These are phyloP conservation scores for Lentinula aciculospora DNA, from an alignment of 768 basidiomycete species.

Conservation along the genomic window DNA sequence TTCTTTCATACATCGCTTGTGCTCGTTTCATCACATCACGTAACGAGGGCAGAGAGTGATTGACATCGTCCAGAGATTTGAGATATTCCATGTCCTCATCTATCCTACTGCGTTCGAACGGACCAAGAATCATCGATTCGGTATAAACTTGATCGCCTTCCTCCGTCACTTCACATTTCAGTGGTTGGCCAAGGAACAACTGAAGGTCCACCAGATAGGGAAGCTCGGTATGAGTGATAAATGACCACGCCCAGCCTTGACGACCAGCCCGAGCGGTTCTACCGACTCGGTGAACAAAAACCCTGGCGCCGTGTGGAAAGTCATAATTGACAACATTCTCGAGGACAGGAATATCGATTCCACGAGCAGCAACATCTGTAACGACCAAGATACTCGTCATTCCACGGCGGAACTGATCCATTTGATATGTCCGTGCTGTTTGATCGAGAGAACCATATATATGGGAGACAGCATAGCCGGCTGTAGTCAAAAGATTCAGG, in stretches of 20 bases:
- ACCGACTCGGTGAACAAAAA: constrained; percentile 96
- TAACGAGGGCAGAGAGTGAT: constrained; percentile 59
- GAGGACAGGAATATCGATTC: constrained; percentile 94
- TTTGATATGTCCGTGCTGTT: constrained; percentile 79
- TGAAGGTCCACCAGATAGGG: constrained; percentile 92
- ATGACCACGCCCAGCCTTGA: constrained; percentile 95
- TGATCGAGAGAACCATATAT: constrained; percentile 97
- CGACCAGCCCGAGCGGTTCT: constrained; percentile 94
- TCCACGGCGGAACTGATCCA: constrained; percentile 84
- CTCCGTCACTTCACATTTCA: constrained; percentile 46
- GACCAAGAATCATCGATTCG: constrained; percentile 72
- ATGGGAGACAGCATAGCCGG: constrained; percentile 86
- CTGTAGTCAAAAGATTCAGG: constrained; percentile 64
- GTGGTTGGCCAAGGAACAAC: constrained; percentile 80
- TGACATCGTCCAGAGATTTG: constrained; percentile 54
- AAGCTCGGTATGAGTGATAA: constrained; percentile 79
- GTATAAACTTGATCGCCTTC: constrained; percentile 61
- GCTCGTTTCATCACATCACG: constrained; percentile 85
- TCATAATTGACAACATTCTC: constrained; percentile 98
- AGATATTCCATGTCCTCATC: constrained; percentile 86
- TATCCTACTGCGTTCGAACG: constrained; percentile 70
- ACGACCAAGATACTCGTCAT: constrained; percentile 84
- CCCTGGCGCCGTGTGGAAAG: constrained; percentile 88
- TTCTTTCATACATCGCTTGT: constrained; percentile 91
- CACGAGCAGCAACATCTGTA: constrained; percentile 96